phyloP scores from a whole-genome alignment of 2,329 filamentous ascomycete genomes.

The Microdochium trichocladiopsis region DNA sequence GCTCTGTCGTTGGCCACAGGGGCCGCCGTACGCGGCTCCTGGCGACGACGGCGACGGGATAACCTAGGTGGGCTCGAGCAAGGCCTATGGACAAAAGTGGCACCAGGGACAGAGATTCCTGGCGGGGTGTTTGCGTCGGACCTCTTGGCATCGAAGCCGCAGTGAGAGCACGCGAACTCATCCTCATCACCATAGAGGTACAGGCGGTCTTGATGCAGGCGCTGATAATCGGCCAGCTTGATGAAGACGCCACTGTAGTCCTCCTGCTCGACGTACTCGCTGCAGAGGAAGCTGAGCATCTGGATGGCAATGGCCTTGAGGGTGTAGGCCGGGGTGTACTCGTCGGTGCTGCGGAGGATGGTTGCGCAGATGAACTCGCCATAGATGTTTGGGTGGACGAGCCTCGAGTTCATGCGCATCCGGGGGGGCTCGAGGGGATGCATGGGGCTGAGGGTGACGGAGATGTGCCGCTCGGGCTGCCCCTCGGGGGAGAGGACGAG shows the following conservation, averaged over 20 bases:
- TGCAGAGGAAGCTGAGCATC: conserved; percentile 43
- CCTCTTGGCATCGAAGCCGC: conserved; percentile 10
- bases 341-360: conserved; percentile 32
- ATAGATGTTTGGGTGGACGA: conserved; percentile 39
- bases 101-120: neutral
- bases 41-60: neutral
- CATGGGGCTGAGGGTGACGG: conserved; percentile 20
- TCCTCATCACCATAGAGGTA: conserved; percentile 1
- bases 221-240: conserved; percentile 17
- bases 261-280: conserved; percentile 34
- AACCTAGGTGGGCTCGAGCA: no score
- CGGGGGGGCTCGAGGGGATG: conserved; percentile 32
- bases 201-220: neutral
- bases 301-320: conserved; percentile 42
- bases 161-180: conserved; percentile 16
- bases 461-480: conserved; percentile 33
- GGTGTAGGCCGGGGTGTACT: conserved; percentile 42
- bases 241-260: conserved; percentile 9
- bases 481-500: conserved; percentile 32
- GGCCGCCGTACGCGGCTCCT: no score
- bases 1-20: no score
- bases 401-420: conserved; percentile 29
- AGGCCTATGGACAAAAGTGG: neutral
- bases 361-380: conserved; percentile 35
- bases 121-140: no score